phyloP scores from a whole-genome alignment of 78 protist genomes.

The Tieghemostelium lacteum region DNA sequence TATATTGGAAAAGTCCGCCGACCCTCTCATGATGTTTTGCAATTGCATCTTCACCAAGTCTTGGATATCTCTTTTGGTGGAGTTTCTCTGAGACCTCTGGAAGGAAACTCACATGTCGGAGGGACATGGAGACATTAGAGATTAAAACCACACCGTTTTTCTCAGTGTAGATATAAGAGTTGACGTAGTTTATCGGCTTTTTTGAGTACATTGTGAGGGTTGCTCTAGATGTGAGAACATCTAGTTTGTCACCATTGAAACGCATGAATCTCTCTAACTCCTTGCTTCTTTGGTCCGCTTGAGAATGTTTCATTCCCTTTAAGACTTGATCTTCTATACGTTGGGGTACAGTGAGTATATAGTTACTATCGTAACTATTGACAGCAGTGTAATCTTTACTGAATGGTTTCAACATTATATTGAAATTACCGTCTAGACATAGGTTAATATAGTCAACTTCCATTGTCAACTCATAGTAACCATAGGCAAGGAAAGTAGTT shows the following conservation, averaged over 20 bases:
- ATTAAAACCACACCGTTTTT: not conserved
- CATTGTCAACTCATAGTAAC: not conserved
- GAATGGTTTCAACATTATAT: not conserved
- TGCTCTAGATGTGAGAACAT: not conserved
- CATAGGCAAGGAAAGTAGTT: not conserved
- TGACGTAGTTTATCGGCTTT: not conserved
- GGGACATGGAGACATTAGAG: not conserved
- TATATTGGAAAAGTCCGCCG: not conserved
- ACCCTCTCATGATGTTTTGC: not conserved
- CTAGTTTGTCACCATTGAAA: not conserved
- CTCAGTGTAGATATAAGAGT: not conserved
- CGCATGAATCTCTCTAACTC: not conserved
- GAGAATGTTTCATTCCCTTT: not conserved
- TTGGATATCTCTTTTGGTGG: no score
- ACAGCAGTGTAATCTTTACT: not conserved
- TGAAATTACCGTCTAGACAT: not conserved
- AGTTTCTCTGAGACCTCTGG: no score
- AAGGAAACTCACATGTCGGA: no score
- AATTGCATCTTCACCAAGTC: not conserved
- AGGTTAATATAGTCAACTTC: conserved; percentile 1
- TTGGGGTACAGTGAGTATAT: not conserved
- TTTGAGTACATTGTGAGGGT: not conserved
- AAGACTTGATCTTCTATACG: not conserved
- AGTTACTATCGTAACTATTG: not conserved
- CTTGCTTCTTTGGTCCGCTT: not conserved